Base-by-base conservation (phyloP, 192 early-diverging fungal species). In the Chytriomyces sp. region DNA sequence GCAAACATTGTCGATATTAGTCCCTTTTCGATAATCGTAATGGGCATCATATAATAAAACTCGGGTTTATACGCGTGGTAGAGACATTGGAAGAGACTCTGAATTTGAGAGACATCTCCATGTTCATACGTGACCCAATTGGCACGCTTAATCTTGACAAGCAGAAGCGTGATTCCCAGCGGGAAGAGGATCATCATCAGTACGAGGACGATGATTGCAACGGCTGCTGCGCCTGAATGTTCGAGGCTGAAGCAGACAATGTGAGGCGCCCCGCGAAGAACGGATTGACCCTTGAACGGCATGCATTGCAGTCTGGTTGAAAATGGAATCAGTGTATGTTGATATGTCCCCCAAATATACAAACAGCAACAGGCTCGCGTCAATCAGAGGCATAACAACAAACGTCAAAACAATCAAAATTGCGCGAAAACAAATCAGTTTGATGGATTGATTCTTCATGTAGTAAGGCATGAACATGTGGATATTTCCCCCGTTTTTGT, bases 381-480 rank as follows among this genome's bases (percentile, higher is more conserved):
- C 74, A 20, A 76, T 47, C 13, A 76, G 62, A 20, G 74, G 74
- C 74, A 76, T 76, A 2, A 76, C 18, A 18, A 67, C 50, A 59
- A 76, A 67, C 9, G 64, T 67, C 20, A 76, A 35, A n/a, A 50
- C 28, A 26, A 47, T 50, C 9, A 48, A 7, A 50, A 76, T 8
- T 5, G 64, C 62, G 6, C 64, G 43, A 35, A 76, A 67, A 50
- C 50, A 76, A 59, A 76, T 76, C 46, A 67, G 6, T 4, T 48
- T 62, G 23, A 67, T 28, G 1, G 44, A 50, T 48, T 76, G 62
- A 11, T 49, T 64, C 24, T 76, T 67, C n/a, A 76, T 9, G 11
- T 50, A 67, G n/a, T 67, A 67, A n/a, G 74, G 74, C 18, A 44
- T 18, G 20, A 50, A 53, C 74, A 13, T 18, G 8, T 13, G 18